Conservation (phyloP, 306 rosid species). For the Biancaea sappan region DNA sequence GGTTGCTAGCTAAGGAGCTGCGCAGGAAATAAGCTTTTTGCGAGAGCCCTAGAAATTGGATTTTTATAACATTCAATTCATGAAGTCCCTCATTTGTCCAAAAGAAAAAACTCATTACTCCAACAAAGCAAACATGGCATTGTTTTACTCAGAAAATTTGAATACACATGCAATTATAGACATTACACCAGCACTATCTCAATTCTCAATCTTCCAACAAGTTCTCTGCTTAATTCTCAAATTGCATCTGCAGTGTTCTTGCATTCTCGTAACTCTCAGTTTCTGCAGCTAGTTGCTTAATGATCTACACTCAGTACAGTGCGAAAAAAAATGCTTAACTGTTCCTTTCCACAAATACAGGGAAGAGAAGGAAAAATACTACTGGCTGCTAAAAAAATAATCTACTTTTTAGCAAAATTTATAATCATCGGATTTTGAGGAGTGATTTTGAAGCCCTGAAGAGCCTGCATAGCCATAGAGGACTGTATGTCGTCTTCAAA, state of each 20-base stretch:
- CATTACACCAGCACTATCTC: neutral
- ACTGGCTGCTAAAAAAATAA: neutral
- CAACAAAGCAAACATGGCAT: neutral
- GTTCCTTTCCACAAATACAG: neutral
- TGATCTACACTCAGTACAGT: neutral
- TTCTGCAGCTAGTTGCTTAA: neutral
- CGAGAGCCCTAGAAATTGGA: neutral
- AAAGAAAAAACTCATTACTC: too few relatives aligned
- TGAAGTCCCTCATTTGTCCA: neutral
- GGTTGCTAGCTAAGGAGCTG: neutral
- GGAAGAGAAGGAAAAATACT: neutral
- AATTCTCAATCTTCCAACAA: neutral
- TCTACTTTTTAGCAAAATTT: constrained; percentile 83
- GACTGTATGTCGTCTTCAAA: constrained; percentile 93
- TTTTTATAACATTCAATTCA: neutral
- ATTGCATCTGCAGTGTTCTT: neutral
- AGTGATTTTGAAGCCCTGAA: constrained; percentile 91
- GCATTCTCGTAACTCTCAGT: neutral
- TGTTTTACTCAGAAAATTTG: neutral
- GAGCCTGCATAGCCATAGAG: constrained; percentile 94
- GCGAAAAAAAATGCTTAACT: neutral
- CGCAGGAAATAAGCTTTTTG: neutral
- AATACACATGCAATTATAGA: neutral
- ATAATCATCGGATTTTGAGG: constrained; percentile 90
- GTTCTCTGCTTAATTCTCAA: neutral